These are phyloP conservation scores for Parathielavia appendiculata DNA, from an alignment of 495 filamentous ascomycete genomes.

Conservation along the genomic window DNA sequence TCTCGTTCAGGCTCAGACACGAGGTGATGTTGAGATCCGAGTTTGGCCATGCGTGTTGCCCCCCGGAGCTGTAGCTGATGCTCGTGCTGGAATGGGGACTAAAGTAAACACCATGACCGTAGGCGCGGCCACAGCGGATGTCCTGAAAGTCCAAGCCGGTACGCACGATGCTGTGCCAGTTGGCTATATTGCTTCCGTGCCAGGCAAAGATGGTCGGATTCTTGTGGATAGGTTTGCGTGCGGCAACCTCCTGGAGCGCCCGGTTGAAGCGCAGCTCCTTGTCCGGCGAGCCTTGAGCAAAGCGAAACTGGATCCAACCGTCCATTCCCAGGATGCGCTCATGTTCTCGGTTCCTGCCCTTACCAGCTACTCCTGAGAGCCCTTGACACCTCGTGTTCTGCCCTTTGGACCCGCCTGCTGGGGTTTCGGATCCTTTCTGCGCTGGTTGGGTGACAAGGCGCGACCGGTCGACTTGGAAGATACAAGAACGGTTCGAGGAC, in stretches of 20 bases:
- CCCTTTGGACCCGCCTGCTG: neutral
- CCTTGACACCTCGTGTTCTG: neutral
- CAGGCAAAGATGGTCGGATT: slow-evolving; percentile 76
- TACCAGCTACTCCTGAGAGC: slow-evolving; percentile 2
- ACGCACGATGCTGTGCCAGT: slow-evolving; percentile 90
- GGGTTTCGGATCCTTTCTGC: neutral
- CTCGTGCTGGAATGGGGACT: slow-evolving; percentile 55
- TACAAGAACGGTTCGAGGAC: slow-evolving; percentile 83
- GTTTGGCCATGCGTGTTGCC: slow-evolving; percentile 50
- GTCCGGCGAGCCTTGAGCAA: slow-evolving; percentile 84
- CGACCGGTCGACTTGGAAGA: slow-evolving; percentile 51
- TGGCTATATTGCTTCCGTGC: slow-evolving; percentile 70
- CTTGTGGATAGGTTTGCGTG: slow-evolving; percentile 31
- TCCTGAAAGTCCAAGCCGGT: slow-evolving; percentile 70
- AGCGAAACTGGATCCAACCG: slow-evolving; percentile 74
- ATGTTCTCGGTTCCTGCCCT: slow-evolving; percentile 22
- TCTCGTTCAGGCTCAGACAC: slow-evolving; percentile 79
- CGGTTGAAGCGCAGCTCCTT: slow-evolving; percentile 78
- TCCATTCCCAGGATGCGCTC: slow-evolving; percentile 61
- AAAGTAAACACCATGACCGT: slow-evolving; percentile 80
- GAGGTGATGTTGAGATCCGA: slow-evolving; percentile 53
- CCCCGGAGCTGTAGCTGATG: slow-evolving; percentile 44
- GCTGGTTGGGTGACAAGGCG: neutral
- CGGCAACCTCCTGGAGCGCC: slow-evolving; percentile 50
- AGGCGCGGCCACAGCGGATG: slow-evolving; percentile 59